Percentiles rank a stretch among this genome's conserved stretches.
Evolutionary conservation across 176 grass and related monocot species (phyloP).

Genomic region (Lolium multiflorum): DNA sequence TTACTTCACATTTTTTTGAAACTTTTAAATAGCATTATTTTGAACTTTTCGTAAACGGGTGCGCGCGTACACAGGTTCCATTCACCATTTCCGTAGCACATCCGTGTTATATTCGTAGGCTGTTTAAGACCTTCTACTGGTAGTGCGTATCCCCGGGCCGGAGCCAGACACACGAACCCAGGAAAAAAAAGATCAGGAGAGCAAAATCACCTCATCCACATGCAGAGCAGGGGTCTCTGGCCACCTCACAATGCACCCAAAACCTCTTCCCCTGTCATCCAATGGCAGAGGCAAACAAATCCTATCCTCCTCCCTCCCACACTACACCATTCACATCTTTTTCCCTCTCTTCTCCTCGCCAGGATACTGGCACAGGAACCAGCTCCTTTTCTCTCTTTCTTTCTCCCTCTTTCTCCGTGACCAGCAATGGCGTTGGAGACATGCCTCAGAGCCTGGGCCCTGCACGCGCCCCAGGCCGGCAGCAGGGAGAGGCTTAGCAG

Average conservation of each 20-base stretch:
- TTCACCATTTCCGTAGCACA: no score
- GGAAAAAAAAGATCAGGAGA: neutral
- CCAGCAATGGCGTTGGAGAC: conserved; percentile 75
- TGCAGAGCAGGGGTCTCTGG: neutral
- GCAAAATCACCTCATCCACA: conserved; percentile 58
- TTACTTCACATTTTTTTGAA: no score
- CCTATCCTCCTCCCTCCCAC: conserved; percentile 47
- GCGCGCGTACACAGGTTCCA: no score
- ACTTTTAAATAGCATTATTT: no score
- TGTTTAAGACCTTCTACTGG: neutral
- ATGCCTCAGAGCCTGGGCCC: conserved; percentile 75
- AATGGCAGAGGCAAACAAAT: conserved; percentile 40
- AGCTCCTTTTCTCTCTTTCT: neutral
- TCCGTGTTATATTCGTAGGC: neutral
- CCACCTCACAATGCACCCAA: conserved; percentile 50
- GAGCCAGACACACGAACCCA: neutral
- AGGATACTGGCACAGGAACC: conserved; percentile 20
- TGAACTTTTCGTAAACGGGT: no score
- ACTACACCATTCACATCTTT: conserved; percentile 10
- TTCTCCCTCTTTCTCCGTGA: conserved; percentile 7
- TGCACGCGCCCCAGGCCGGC: conserved; percentile 46
- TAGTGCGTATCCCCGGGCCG: neutral
- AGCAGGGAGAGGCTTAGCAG: conserved; percentile 49
- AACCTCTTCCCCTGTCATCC: conserved; percentile 43
- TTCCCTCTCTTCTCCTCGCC: neutral